Conservation (phyloP, 129 eudicot species). For the Scalesia atractyloides region DNA sequence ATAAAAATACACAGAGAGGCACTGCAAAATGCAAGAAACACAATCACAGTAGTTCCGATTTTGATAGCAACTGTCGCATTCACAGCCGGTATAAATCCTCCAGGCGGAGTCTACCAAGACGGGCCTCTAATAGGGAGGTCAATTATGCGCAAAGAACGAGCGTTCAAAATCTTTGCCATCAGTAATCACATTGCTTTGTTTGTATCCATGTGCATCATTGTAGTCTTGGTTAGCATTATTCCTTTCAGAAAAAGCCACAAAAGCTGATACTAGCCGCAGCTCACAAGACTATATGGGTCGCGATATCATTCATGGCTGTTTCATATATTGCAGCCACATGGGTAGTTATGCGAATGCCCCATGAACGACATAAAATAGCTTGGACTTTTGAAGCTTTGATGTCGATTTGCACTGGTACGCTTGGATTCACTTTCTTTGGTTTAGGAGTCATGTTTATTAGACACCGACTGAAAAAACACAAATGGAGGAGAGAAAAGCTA, state of each 20-base stretch:
- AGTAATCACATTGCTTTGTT: conserved; percentile 41
- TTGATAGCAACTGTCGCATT: conserved; percentile 41
- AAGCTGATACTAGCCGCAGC: conserved; percentile 19
- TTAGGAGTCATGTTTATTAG: conserved; percentile 11
- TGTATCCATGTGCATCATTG: conserved; percentile 34
- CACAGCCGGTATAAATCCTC: conserved; percentile 43
- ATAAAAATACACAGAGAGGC: conserved; percentile 25
- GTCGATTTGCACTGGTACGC: conserved; percentile 19
- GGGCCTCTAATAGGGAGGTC: conserved; percentile 34
- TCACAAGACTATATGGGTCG: conserved; percentile 41
- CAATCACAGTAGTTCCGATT: conserved; percentile 35
- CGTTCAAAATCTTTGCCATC: conserved; percentile 36
- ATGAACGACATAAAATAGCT: neutral
- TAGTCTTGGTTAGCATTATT: conserved; percentile 40
- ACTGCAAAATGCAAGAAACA: conserved; percentile 36
- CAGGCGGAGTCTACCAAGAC: conserved; percentile 39
- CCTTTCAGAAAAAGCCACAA: conserved; percentile 33
- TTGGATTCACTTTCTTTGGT: conserved; percentile 22
- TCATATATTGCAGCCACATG: conserved; percentile 35
- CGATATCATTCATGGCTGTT: conserved; percentile 42
- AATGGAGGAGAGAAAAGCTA: neutral
- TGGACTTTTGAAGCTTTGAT: conserved; percentile 21
- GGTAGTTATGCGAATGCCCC: conserved; percentile 15
- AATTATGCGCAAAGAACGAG: conserved; percentile 14
- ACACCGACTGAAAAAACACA: conserved; percentile 15